Evolutionary conservation across 2,329 filamentous ascomycete genomes (phyloP).

Genomic region (Allantophomopsis lycopodina): DNA sequence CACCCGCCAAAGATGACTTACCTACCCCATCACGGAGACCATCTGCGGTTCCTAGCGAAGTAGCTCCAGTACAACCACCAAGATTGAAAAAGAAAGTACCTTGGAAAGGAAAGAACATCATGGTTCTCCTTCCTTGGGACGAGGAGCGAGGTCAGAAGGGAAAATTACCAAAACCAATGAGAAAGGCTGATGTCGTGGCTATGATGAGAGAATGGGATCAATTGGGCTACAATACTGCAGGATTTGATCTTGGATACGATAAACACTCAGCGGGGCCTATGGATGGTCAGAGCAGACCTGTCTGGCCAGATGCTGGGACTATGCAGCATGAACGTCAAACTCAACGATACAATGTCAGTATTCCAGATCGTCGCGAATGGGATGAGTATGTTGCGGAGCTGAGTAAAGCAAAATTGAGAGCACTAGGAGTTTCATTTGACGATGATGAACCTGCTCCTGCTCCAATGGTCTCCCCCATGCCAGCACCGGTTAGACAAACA

Average conservation of each 20-base stretch:
- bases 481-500: constrained; percentile 49
- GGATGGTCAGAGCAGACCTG: constrained; percentile 43
- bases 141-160: constrained; percentile 48
- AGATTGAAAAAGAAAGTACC: constrained; percentile 56
- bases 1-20: constrained; percentile 12
- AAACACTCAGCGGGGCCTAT: constrained; percentile 4
- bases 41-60: neutral
- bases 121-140: constrained; percentile 55
- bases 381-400: constrained; percentile 71
- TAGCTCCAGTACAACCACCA: constrained; percentile 25
- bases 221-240: constrained; percentile 53
- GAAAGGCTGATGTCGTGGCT: constrained; percentile 36
- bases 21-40: constrained; percentile 1
- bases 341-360: constrained; percentile 42
- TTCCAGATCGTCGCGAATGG: constrained; percentile 46
- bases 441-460: constrained; percentile 52
- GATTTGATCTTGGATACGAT: constrained; percentile 51
- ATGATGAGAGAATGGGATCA: constrained; percentile 56
- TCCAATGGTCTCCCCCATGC: constrained; percentile 49
- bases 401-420: constrained; percentile 82
- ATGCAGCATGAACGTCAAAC: constrained; percentile 38
- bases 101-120: constrained; percentile 64
- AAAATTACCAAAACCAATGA: constrained; percentile 38
- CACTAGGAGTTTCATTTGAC: constrained; percentile 73
- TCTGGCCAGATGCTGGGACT: constrained; percentile 53